Conservation (phyloP, 108 stramenopile genomes). For the Nitzschia putrida region DNA sequence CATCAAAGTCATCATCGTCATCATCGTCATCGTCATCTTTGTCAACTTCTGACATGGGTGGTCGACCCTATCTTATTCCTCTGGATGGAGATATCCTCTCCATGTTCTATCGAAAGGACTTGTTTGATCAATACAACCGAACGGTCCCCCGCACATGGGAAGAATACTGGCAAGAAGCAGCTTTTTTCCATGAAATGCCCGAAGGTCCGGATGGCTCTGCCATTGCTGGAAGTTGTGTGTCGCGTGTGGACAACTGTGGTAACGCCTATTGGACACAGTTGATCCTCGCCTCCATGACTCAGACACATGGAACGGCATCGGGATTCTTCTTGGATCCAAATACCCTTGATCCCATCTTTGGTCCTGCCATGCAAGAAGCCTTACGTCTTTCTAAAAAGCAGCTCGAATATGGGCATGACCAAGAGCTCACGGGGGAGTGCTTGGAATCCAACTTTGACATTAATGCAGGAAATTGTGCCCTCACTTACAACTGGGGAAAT, state of each 20-base stretch:
- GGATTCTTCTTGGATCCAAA: slow-evolving; percentile 50
- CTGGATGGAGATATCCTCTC: slow-evolving; percentile 45
- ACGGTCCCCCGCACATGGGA: slow-evolving; percentile 54
- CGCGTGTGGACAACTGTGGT: slow-evolving; percentile 2
- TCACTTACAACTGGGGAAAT: slow-evolving; percentile 53
- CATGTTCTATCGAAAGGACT: slow-evolving; percentile 51
- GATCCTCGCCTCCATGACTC: slow-evolving; percentile 48
- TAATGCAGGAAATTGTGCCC: slow-evolving; percentile 41
- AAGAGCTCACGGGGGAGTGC: slow-evolving; percentile 15
- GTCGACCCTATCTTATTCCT: slow-evolving; percentile 23
- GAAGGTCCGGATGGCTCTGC: slow-evolving; percentile 18
- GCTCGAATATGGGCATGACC: slow-evolving; percentile 16
- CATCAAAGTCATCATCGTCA: neutral
- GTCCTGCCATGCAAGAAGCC: slow-evolving; percentile 49
- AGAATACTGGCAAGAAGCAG: slow-evolving; percentile 45
- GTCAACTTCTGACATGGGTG: neutral
- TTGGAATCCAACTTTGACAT: slow-evolving; percentile 14
- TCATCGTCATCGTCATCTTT: too few species aligned
- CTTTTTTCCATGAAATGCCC: slow-evolving; percentile 34
- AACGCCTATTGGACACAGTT: slow-evolving; percentile 44
- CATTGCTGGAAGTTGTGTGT: slow-evolving; percentile 33
- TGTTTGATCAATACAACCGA: slow-evolving; percentile 39
- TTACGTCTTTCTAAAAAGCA: slow-evolving; percentile 40
- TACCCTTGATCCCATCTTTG: slow-evolving; percentile 34
- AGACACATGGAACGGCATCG: slow-evolving; percentile 35